A percentile compares a stretch with the other conserved stretches of the same genome.
Evolutionary conservation across 192 early-diverging fungal species (phyloP).

Genomic region (Linnemannia exigua): DNA sequence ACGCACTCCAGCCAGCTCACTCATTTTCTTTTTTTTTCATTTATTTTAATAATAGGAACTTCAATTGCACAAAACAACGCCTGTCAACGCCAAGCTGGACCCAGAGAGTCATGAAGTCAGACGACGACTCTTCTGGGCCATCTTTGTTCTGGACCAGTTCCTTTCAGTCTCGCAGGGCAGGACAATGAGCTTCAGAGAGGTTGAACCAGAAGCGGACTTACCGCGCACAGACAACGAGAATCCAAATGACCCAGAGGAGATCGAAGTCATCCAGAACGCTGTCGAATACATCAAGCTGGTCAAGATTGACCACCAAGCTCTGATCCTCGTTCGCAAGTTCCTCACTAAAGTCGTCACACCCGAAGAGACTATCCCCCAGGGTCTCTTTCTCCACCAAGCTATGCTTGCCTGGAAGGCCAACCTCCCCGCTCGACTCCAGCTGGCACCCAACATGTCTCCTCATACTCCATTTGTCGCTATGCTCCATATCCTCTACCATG

Average conservation of each 20-base stretch:
- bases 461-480: slow-evolving; percentile 63
- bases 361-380: slow-evolving; percentile 56
- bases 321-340: slow-evolving; percentile 51
- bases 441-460: slow-evolving; percentile 38
- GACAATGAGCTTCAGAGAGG: slow-evolving; percentile 54
- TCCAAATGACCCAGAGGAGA: slow-evolving; percentile 47
- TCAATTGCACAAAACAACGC: slow-evolving; percentile 55
- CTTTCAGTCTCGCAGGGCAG: slow-evolving; percentile 46
- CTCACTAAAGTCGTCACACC: slow-evolving; percentile 55
- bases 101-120: slow-evolving; percentile 51
- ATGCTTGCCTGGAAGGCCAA: slow-evolving; percentile 58
- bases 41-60: slow-evolving; percentile 37
- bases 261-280: slow-evolving; percentile 45
- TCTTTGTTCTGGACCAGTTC: slow-evolving; percentile 57
- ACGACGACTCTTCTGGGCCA: slow-evolving; percentile 49
- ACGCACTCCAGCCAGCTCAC: neutral
- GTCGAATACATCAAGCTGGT: slow-evolving; percentile 56
- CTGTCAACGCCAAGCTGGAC: slow-evolving; percentile 55
- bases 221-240: slow-evolving; percentile 47
- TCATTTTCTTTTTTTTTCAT: neutral
- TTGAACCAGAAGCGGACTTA: slow-evolving; percentile 51
- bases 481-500: slow-evolving; percentile 70
- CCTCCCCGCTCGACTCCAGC: slow-evolving; percentile 50
- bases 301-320: slow-evolving; percentile 53
- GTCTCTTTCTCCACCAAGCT: slow-evolving; percentile 52